Evolutionary conservation across 2,329 filamentous ascomycete genomes (phyloP), one percentile per base, ranked within the genome.

Genomic region (Passalora sequoiae): DNA sequence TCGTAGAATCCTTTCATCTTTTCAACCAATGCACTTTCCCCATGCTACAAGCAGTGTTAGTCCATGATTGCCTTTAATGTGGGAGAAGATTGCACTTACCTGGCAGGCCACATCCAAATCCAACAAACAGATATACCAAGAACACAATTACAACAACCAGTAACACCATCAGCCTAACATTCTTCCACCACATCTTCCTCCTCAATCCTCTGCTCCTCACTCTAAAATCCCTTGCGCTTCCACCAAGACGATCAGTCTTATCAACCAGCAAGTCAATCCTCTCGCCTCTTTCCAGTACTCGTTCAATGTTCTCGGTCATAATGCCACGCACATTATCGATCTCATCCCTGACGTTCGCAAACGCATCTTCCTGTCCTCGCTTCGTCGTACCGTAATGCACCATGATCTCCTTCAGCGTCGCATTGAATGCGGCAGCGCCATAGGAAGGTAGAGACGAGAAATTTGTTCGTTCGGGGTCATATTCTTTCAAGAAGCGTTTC

Each of bases 171-270:
- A 98, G 69, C 72, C 94, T 94, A 33, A 94, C 78, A 66, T 98
- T 97, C 81, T 97, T 97, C 91, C 91, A 97, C 92, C 92, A 98
- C 92, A 98, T 97, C 68, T 84, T 78, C 62, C 94, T 78, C 71
- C 92, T 86, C 57, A 98, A 67, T 1, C 88, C 89, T 19, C 89
- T 74, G 64, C 86, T 94, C 55, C 91, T 76, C 13, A 97, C 83
- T 40, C 92, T 75, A 63, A 98, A 98, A 64, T 98, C 92, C 57
- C 83, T 76, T 40, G 92, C 89, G 64, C 81, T 92, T 20, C 86
- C 87, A 10, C 91, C 92, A 28, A 98, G 68, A 31, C 89, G 76
- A 64, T 96, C 91, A 37, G 94, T 98, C 80, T 98, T 96, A 66
- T 97, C 89, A 16, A 98, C 89, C 33, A 98, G 71, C 55, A 96